Conservation (phyloP, 352 stramenopile genomes). For the Phytophthora multivora region DNA sequence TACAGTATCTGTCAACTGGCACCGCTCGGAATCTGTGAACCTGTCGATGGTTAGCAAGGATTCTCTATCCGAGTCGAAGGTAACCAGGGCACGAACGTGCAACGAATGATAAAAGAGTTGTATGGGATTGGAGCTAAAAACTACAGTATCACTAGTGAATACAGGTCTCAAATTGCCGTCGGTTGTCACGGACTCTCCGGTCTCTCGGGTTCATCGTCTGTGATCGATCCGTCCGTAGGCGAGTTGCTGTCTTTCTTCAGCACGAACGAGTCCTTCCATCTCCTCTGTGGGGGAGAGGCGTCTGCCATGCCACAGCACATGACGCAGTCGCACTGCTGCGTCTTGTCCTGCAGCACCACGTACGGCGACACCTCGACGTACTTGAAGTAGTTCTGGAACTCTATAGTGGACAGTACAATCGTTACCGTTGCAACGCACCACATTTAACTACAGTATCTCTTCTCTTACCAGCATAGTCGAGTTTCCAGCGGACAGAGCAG, state of each 20-base stretch:
- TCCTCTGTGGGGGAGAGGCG: slow-evolving; percentile 3
- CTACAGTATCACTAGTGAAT: slow-evolving; percentile 26
- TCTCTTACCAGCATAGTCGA: slow-evolving; percentile 63
- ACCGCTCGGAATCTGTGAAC: no score
- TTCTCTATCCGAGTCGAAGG: background rate
- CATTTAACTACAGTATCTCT: background rate
- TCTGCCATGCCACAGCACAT: slow-evolving; percentile 59
- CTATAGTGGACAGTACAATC: slow-evolving; percentile 11
- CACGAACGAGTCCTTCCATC: slow-evolving; percentile 14
- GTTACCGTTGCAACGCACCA: slow-evolving; percentile 5
- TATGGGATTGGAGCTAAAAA: slow-evolving; percentile 7
- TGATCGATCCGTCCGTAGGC: slow-evolving; percentile 29
- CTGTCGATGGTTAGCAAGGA: background rate
- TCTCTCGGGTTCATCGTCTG: slow-evolving; percentile 36
- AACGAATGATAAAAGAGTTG: background rate
- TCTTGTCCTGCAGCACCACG: slow-evolving; percentile 64
- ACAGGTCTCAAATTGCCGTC: slow-evolving; percentile 14
- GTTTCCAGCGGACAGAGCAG: slow-evolving; percentile 77
- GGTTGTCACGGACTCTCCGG: slow-evolving; percentile 22
- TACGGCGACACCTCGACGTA: slow-evolving; percentile 74
- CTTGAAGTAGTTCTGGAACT: slow-evolving; percentile 68
- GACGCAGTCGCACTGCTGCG: slow-evolving; percentile 53
- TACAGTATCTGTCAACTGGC: no score
- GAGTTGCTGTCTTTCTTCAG: slow-evolving; percentile 24
- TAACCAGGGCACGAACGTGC: background rate